Conservation (phyloP, 805 yeast species). For the Scheffersomyces amazonensis region DNA sequence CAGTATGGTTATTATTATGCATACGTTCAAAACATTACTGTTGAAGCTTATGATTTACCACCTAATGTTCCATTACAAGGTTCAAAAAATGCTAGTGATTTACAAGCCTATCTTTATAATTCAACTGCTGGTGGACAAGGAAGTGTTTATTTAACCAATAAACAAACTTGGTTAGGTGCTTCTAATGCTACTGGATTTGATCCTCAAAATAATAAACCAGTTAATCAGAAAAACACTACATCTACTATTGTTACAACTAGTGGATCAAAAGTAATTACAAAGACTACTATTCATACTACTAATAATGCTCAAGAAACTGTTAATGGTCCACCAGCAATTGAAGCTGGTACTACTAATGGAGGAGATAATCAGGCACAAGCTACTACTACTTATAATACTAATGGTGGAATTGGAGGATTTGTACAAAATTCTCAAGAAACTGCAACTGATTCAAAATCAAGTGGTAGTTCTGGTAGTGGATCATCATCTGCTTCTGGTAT, state of each 20-base stretch:
- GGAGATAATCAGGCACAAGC: constrained; percentile 1
- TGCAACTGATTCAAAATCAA: constrained; percentile 3
- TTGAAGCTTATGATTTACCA: constrained; percentile 77
- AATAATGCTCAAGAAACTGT: constrained; percentile 7
- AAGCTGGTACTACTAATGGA: constrained; percentile 10
- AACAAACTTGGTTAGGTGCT: constrained; percentile 56
- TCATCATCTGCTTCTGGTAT: constrained; percentile 8
- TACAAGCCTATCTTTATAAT: constrained; percentile 44
- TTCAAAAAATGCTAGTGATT: constrained; percentile 53
- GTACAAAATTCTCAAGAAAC: constrained; percentile 26
- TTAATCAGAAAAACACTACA: neutral
- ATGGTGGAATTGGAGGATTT: constrained; percentile 33
- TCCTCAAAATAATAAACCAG: constrained; percentile 35
- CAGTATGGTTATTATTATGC: constrained; percentile 82
- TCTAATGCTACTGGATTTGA: constrained; percentile 67
- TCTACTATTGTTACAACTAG: constrained; percentile 12
- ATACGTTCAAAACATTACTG: constrained; percentile 53
- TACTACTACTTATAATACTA: constrained; percentile 7
- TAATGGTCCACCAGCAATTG: constrained; percentile 10
- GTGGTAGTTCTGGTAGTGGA: constrained; percentile 6
- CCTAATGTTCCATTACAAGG: constrained; percentile 35
- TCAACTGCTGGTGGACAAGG: constrained; percentile 37
- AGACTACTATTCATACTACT: constrained; percentile 11
- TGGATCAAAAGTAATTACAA: constrained; percentile 17
- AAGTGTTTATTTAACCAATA: constrained; percentile 58